Evolutionary conservation across 2,329 filamentous ascomycete species (phyloP).

Genomic region (Cladosporium sphaerospermum): DNA sequence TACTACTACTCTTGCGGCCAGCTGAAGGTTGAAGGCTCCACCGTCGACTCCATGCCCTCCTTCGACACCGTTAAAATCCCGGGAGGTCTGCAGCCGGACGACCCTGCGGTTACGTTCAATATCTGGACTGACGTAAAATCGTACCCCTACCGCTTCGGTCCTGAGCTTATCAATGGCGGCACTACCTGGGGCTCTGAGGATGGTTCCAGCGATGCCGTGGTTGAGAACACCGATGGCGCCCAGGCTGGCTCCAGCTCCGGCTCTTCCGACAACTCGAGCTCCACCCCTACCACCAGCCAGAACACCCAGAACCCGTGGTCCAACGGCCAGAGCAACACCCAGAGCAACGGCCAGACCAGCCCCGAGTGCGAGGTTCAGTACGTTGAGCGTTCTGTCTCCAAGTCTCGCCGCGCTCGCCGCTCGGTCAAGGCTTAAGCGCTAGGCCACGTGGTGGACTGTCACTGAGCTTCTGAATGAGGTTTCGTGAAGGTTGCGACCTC

Average conservation of each 20-base stretch:
- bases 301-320: not conserved
- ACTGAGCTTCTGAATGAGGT: too few relatives aligned
- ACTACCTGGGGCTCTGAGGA: slow-evolving; percentile 12
- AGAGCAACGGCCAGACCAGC: not conserved
- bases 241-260: not conserved
- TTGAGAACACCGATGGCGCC: not conserved
- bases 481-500: too few relatives aligned
- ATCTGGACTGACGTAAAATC: too few relatives aligned
- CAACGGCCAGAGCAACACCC: not conserved
- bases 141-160: too few relatives aligned
- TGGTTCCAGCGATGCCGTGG: slow-evolving; percentile 8
- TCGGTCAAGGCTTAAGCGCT: slow-evolving; percentile 9
- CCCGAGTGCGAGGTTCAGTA: slow-evolving; percentile 11
- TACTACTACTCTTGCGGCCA: slow-evolving; percentile 33
- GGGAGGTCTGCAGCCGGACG: too few relatives aligned
- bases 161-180: too few relatives aligned
- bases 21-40: slow-evolving; percentile 15
- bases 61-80: too few relatives aligned
- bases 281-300: not conserved
- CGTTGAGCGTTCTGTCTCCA: not conserved
- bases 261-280: not conserved
- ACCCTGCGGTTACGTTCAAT: slow-evolving; percentile 13
- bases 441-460: too few relatives aligned
- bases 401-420: not conserved
- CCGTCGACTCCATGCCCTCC: too few relatives aligned